A percentile compares a stretch with the other conserved stretches of the same genome.
Conservation (phyloP, 1,284 basidiomycete species). For the Irpex sp. region DNA sequence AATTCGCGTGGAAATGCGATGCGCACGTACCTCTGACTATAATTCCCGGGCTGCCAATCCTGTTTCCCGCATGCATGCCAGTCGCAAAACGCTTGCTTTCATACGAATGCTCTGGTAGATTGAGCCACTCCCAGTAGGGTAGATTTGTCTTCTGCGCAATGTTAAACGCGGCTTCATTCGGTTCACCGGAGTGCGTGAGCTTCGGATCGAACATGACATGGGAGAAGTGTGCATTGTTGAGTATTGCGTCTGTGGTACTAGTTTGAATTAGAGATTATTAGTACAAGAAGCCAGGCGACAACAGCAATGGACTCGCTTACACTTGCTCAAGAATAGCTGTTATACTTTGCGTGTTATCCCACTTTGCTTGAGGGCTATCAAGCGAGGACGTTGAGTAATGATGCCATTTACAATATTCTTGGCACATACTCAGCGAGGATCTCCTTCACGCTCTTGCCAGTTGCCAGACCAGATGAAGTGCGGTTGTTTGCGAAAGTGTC, state of each 20-base stretch:
- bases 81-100: background rate
- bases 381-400: background rate
- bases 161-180: slow-evolving; percentile 7
- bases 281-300: no score
- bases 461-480: slow-evolving; percentile 22
- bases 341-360: slow-evolving; percentile 6
- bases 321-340: slow-evolving; percentile 2
- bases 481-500: slow-evolving; percentile 25
- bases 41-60: background rate
- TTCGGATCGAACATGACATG: slow-evolving; percentile 12
- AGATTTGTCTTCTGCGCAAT: slow-evolving; percentile 2
- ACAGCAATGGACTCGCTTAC: background rate
- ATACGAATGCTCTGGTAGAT: slow-evolving; percentile 1
- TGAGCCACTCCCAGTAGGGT: slow-evolving; percentile 4
- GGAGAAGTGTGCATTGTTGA: background rate
- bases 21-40: background rate
- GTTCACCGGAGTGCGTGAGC: slow-evolving; percentile 17
- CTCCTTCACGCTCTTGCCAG: slow-evolving; percentile 19
- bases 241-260: background rate
- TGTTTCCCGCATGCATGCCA: background rate
- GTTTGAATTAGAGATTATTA: background rate
- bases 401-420: background rate
- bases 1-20: background rate
- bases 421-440: slow-evolving; percentile 12
- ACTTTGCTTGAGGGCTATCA: slow-evolving; percentile 11